Evolutionary conservation across 2,329 filamentous ascomycete species (phyloP).

Genomic region (Fusarium decemcellulare): DNA sequence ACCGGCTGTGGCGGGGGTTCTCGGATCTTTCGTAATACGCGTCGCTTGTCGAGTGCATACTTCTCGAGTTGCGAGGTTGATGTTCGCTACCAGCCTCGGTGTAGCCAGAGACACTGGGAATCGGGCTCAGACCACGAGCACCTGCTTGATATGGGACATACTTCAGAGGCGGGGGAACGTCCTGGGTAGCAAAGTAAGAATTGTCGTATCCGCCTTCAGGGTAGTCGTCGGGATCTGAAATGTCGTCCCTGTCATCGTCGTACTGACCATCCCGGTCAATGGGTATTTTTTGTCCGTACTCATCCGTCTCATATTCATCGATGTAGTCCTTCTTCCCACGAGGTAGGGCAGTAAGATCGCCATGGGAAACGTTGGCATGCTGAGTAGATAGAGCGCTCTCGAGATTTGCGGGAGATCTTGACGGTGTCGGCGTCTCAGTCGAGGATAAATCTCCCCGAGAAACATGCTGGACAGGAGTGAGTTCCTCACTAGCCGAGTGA

Average conservation of each 20-base stretch:
- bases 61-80: conserved; percentile 69
- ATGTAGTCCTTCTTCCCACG: conserved; percentile 60
- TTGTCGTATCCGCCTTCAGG: conserved; percentile 58
- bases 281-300: conserved; percentile 59
- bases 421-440: conserved; percentile 74
- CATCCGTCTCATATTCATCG: conserved; percentile 63
- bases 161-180: conserved; percentile 74
- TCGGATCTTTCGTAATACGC: conserved; percentile 71
- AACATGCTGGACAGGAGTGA: conserved; percentile 74
- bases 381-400: conserved; percentile 76
- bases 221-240: conserved; percentile 54
- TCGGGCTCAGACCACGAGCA: conserved; percentile 84
- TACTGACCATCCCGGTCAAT: conserved; percentile 62
- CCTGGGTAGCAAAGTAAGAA: conserved; percentile 70
- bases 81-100: conserved; percentile 77
- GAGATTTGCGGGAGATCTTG: conserved; percentile 65
- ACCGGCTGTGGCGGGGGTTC: conserved; percentile 52
- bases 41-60: conserved; percentile 64
- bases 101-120: conserved; percentile 93
- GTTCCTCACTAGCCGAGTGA: conserved; percentile 75
- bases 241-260: conserved; percentile 50
- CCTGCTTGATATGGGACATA: conserved; percentile 79
- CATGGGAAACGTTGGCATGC: conserved; percentile 75
- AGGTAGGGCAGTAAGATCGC: conserved; percentile 69
- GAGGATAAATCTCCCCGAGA: conserved; percentile 72